Conservation (phyloP, 2,329 filamentous ascomycete genomes). For the Didymella segeticola region DNA sequence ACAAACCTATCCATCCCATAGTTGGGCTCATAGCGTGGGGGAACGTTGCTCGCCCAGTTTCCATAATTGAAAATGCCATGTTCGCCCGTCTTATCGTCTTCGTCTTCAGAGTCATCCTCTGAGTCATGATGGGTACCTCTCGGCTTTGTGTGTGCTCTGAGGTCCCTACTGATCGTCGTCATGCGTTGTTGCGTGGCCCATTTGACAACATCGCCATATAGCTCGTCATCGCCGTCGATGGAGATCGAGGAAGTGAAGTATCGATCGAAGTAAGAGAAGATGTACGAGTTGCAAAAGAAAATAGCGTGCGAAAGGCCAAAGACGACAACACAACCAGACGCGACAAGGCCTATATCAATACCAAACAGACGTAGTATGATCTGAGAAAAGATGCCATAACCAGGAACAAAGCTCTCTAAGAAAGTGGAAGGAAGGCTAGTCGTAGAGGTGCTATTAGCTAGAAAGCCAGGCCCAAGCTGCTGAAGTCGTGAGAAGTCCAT, state of each 20-base stretch:
- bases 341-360: conserved; percentile 57
- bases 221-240: conserved; percentile 54
- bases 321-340: conserved; percentile 52
- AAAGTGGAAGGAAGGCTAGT: conserved; percentile 53
- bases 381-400: conserved; percentile 57
- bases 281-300: conserved; percentile 46
- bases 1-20: conserved; percentile 55
- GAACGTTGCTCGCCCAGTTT: conserved; percentile 56
- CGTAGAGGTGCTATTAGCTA: conserved; percentile 26
- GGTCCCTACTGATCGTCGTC: conserved; percentile 44
- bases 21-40: conserved; percentile 58
- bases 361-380: conserved; percentile 52
- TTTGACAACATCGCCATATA: conserved; percentile 52
- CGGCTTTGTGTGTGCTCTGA: conserved; percentile 51
- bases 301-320: conserved; percentile 42
- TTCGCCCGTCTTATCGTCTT: conserved; percentile 48
- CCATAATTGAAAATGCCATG: conserved; percentile 58
- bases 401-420: conserved; percentile 59
- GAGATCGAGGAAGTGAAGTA: conserved; percentile 53
- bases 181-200: conserved; percentile 54
- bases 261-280: conserved; percentile 7
- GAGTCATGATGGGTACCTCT: conserved; percentile 42
- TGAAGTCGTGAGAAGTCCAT: conserved; percentile 36
- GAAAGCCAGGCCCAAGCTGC: conserved; percentile 21
- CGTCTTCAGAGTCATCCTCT: conserved; percentile 42